Evolutionary conservation across 2,329 filamentous ascomycete species (phyloP), one percentile per base, ranked within the genome.

Genomic region (Elsinoe arachidis): DNA sequence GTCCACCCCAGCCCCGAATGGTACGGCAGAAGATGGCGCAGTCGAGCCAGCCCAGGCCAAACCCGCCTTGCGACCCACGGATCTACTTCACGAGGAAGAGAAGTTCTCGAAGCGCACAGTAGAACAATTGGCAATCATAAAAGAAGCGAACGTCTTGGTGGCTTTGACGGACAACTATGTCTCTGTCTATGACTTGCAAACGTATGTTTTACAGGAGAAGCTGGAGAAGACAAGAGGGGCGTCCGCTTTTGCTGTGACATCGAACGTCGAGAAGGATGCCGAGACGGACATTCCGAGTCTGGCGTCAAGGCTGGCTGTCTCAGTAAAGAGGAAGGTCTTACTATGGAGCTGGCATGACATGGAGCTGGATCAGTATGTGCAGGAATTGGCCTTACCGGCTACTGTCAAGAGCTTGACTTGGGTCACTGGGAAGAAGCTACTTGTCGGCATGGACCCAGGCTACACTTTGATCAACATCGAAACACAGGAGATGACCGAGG

Each of bases 331-430:
- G 67, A 88, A 88, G 66, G 78, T 99, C 55, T 71, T 97, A 60
- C 74, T 96, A 57, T 99, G 93, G 91, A 88, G 86, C 66, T 99
- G 95, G 93, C 87, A 93, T 65, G 91, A 96, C 69, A 93, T 90
- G 76, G 93, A 97, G 74, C 78, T 96, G 41, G 81, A 81, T 49
- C 78, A 81, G 2, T 84, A 93, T 34, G 83, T 86, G 0, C 76
- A 77, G 26, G 93, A 97, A 73, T 82, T 96, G 37, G 82, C 84
- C 1, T 78, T 97, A 44, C 78, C 89, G 34, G 92, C 92, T 66
- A 84, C 87, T 19, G 88, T 96, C 61, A 89, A 93, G 67, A 91
- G 86, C 12, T 77, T 97, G 61, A 95, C 88, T 1, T 99, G 93
- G 93, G 88, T 89, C 5, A 90, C 83, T 59, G 90, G 89, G 12